Base-by-base conservation (phyloP, 169 alveolate genomes). In the Eimeria falciformis region DNA sequence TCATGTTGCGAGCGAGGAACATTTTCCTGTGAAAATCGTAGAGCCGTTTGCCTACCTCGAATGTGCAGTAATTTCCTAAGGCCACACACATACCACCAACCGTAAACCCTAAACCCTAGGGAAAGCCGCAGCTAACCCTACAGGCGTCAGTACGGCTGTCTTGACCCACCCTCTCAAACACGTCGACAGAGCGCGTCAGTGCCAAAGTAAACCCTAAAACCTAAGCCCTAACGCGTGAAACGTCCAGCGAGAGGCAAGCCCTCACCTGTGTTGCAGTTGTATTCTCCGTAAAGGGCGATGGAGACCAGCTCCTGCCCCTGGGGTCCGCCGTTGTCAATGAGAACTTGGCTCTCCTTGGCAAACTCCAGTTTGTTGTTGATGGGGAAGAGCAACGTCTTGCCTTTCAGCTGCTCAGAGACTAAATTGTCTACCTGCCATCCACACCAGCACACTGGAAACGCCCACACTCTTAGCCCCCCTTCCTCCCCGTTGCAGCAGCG, bases 11-110 rank as follows among this genome's bases (percentile, higher is more conserved):
- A 45, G 29, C 18, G 56, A 66, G 45, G 75, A 65, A 85, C 75
- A 85, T 73, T n/a, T 73, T 56, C 66, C 62, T 33, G 75, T 85
- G 92, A 62, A 85, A 85, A 21, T 85, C 92, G 45, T 47, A 85
- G 58, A 85, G 75, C 75, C 50, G 45, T 45, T 66, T 66, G n/a
- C 85, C 92, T 21, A 65, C n/a, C 17, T 50, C 85, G 33, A 85
- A 68, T 18, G 56, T 50, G 73, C 27, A 68, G 92, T 85, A 85
- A 3, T 47, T 66, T 17, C 55, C 92, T 85, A 85, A 27, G 18
- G 18, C 71, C 23, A 0, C 27, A 53, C 50, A n/a, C 58, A 23
- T 18, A 56, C 53, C 58, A 25, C 1, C 37, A 5, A 62, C 33
- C 77, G 2, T 6, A 29, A 40, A 75, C 14, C 53, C 69, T n/a